Evolutionary conservation across 73 alveolate species (phyloP).

Genomic region (Tetrahymena borealis): DNA sequence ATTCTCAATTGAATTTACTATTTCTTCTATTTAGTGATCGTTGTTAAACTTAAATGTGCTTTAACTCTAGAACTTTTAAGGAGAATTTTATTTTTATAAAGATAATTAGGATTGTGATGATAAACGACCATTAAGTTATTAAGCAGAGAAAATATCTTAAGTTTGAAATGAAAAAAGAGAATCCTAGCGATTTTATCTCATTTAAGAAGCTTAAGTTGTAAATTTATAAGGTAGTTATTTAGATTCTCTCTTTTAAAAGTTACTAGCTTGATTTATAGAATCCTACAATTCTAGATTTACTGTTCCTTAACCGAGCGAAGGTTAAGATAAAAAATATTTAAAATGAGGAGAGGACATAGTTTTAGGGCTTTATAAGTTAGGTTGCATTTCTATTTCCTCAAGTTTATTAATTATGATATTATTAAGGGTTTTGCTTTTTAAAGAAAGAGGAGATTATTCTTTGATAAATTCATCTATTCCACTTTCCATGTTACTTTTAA

Average conservation of each 20-base stretch:
- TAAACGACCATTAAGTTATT: too few relatives aligned
- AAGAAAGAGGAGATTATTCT: not conserved
- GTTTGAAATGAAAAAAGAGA: not conserved
- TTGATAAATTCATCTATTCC: not conserved
- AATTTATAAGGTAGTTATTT: not conserved
- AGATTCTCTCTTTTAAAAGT: too few relatives aligned
- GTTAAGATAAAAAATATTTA: too few relatives aligned
- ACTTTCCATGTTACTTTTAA: not conserved
- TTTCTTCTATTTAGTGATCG: not conserved
- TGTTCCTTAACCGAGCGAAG: too few relatives aligned
- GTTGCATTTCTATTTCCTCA: not conserved
- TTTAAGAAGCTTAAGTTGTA: not conserved
- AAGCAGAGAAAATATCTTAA: too few relatives aligned
- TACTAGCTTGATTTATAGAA: too few relatives aligned
- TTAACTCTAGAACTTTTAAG: not conserved
- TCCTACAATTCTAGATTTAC: too few relatives aligned
- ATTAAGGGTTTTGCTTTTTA: not conserved
- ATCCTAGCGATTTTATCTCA: not conserved
- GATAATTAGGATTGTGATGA: not conserved
- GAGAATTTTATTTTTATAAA: not conserved
- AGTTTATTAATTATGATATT: not conserved
- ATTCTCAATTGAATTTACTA: not conserved
- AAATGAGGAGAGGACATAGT: not conserved
- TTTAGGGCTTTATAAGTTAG: not conserved
- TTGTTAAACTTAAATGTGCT: not conserved